Evolutionary conservation across 305 asterid species (phyloP).

Genomic region (Plantago coronopus): DNA sequence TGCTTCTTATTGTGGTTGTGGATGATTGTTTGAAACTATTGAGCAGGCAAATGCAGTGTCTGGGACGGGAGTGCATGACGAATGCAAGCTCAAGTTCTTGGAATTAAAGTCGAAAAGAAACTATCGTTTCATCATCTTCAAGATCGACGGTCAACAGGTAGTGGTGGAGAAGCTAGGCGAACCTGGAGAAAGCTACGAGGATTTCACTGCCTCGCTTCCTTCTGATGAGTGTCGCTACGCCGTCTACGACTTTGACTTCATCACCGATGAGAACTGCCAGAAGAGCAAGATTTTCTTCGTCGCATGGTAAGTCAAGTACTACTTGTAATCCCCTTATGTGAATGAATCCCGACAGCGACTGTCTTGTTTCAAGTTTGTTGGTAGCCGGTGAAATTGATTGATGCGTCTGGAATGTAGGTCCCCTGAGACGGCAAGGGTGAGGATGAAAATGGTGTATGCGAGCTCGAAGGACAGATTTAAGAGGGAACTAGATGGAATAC

Average conservation of each 20-base stretch:
- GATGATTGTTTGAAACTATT: neutral
- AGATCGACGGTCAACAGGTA: slow-evolving; percentile 45
- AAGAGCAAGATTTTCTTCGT: slow-evolving; percentile 55
- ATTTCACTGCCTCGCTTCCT: slow-evolving; percentile 40
- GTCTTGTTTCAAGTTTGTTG: neutral
- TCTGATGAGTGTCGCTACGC: slow-evolving; percentile 54
- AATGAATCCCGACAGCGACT: neutral
- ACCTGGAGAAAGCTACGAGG: slow-evolving; percentile 32
- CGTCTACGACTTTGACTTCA: slow-evolving; percentile 50
- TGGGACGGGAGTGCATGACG: slow-evolving; percentile 50
- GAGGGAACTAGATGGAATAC: slow-evolving; percentile 37
- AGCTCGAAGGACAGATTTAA: slow-evolving; percentile 37
- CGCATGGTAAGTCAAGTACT: slow-evolving; percentile 33
- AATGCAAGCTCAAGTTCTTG: slow-evolving; percentile 44
- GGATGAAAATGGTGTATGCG: slow-evolving; percentile 38
- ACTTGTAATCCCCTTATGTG: too few species aligned
- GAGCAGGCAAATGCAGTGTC: slow-evolving; percentile 48
- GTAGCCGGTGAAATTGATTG: neutral
- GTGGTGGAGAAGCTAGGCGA: slow-evolving; percentile 44
- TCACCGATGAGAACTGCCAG: slow-evolving; percentile 43
- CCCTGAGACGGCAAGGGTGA: slow-evolving; percentile 29
- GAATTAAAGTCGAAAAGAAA: slow-evolving; percentile 48
- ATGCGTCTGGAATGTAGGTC: slow-evolving; percentile 23
- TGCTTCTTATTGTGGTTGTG: neutral
- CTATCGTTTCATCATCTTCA: slow-evolving; percentile 45